These are phyloP conservation scores for Boechera retrofracta DNA, from an alignment of 345 rosid species.

Conservation along the genomic window DNA sequence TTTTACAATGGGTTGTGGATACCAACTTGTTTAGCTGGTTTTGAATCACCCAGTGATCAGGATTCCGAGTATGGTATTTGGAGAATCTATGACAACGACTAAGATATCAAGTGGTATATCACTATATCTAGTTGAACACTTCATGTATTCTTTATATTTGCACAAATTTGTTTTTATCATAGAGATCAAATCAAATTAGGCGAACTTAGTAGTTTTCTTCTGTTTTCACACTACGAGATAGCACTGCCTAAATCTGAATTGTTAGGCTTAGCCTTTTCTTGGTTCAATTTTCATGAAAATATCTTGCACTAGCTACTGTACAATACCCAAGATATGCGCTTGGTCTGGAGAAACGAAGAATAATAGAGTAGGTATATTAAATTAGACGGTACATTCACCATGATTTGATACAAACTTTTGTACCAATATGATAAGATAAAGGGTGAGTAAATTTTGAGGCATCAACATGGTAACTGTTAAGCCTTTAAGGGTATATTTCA, in stretches of 20 bases:
- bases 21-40: slow-evolving; percentile 5
- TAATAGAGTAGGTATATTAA: background rate
- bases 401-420: background rate
- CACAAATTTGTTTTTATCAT: background rate
- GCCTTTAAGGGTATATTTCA: too few relatives aligned
- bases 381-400: background rate
- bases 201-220: slow-evolving; percentile 4
- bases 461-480: slow-evolving; percentile 8
- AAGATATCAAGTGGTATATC: slow-evolving; percentile 16
- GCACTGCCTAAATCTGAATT: background rate
- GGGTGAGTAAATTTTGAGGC: slow-evolving; percentile 13
- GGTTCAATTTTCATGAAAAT: background rate
- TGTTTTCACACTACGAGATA: background rate
- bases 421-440: slow-evolving; percentile 1
- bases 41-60: slow-evolving; percentile 10
- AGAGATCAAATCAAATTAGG: background rate
- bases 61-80: slow-evolving; percentile 20
- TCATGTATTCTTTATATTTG: background rate
- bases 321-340: background rate
- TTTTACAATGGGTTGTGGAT: background rate
- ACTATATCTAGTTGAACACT: slow-evolving; percentile 10
- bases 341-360: background rate
- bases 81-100: slow-evolving; percentile 23
- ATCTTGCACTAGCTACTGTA: slow-evolving; percentile 24
- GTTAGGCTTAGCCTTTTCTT: background rate